These are phyloP conservation scores for Schizopora paradoxa DNA, from an alignment of 1,284 basidiomycete genomes.

Conservation along the genomic window DNA sequence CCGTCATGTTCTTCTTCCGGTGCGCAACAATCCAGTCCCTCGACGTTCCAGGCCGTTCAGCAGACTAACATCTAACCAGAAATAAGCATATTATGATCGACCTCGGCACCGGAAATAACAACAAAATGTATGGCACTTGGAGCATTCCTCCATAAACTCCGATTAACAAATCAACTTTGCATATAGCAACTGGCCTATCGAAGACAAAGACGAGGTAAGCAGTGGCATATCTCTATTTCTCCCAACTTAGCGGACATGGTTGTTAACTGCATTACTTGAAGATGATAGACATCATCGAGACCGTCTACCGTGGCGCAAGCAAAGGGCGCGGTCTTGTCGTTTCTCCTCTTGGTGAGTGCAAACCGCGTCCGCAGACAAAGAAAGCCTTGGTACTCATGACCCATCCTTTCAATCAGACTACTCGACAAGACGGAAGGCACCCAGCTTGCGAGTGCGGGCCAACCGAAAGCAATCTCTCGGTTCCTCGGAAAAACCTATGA, in stretches of 20 bases:
- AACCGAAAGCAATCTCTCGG: no score
- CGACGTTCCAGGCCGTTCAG: background rate
- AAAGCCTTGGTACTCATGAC: no score
- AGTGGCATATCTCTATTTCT: background rate
- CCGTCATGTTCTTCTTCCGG: constrained; percentile 97
- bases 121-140: constrained; percentile 78
- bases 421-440: no score
- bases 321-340: constrained; percentile 98
- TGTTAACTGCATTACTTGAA: constrained; percentile 28
- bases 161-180: constrained; percentile 9
- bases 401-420: no score
- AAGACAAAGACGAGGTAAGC: constrained; percentile 89
- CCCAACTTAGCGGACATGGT: background rate
- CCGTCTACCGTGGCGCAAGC: constrained; percentile 94
- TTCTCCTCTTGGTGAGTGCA: no score
- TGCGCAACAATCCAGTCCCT: constrained; percentile 31
- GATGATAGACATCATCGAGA: constrained; percentile 97
- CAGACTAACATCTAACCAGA: constrained; percentile 35
- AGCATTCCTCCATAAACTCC: background rate
- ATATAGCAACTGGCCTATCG: constrained; percentile 90
- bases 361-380: no score
- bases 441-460: no score
- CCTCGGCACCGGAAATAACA: constrained; percentile 98
- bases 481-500: no score
- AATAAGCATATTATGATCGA: constrained; percentile 99